These are phyloP conservation scores for Millerozyma miso DNA, from an alignment of 805 yeast species.

Conservation along the genomic window DNA sequence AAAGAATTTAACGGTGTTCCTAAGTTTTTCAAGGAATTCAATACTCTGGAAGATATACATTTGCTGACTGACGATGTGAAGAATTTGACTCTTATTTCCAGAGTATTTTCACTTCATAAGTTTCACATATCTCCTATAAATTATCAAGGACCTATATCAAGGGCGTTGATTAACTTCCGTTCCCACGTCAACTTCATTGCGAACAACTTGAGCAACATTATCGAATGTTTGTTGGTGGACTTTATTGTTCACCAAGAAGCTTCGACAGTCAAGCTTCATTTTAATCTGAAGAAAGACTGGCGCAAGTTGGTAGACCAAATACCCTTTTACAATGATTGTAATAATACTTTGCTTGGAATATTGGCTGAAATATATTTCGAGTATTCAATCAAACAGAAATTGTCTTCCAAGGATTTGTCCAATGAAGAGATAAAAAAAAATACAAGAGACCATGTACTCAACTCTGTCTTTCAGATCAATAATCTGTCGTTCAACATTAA, in stretches of 20 bases:
- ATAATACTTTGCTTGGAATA: conserved; percentile 63
- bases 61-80: conserved; percentile 40
- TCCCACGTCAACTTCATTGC: conserved; percentile 56
- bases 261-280: conserved; percentile 45
- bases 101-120: conserved; percentile 33
- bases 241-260: conserved; percentile 42
- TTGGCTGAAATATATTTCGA: conserved; percentile 53
- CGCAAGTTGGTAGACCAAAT: conserved; percentile 45
- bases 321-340: conserved; percentile 57
- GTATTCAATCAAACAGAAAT: conserved; percentile 26
- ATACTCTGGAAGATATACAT: conserved; percentile 22
- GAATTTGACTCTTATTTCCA: conserved; percentile 29
- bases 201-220: conserved; percentile 47
- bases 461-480: conserved; percentile 33
- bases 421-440: conserved; percentile 23
- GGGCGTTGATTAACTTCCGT: conserved; percentile 61
- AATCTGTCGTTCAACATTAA: conserved; percentile 38
- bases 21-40: conserved; percentile 27
- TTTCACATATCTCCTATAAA: conserved; percentile 41
- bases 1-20: conserved; percentile 31
- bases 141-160: conserved; percentile 68
- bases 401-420: conserved; percentile 15
- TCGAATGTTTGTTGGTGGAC: conserved; percentile 50
- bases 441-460: conserved; percentile 30
- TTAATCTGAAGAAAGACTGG: conserved; percentile 52